These are phyloP conservation scores for Psilocybe subaeruginosa DNA, from an alignment of 768 basidiomycete genomes.

Conservation along the genomic window DNA sequence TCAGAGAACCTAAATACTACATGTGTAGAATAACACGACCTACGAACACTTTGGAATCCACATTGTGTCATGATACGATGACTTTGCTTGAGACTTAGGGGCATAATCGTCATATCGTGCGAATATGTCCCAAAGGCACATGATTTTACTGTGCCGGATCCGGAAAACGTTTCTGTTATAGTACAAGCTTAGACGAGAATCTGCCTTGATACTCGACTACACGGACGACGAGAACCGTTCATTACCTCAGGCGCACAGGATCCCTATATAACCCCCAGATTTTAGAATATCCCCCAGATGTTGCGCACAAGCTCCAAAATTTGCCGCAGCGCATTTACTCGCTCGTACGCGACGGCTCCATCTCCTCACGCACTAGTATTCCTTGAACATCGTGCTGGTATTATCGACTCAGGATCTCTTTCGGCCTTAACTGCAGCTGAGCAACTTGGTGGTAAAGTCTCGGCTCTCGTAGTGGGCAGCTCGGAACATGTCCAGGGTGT, in stretches of 20 bases:
- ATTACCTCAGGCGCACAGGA: background rate
- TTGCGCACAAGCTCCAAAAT: constrained; percentile 29
- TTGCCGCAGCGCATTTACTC: constrained; percentile 28
- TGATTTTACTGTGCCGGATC: constrained; percentile 15
- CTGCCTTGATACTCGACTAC: background rate
- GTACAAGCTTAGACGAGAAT: background rate
- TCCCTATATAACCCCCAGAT: background rate
- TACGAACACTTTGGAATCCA: background rate
- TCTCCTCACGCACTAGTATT: constrained; percentile 84
- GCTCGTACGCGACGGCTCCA: constrained; percentile 61
- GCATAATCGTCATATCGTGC: background rate
- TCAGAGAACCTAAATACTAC: background rate
- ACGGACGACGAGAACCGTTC: background rate
- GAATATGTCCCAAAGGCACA: constrained; percentile 6
- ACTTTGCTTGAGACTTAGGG: background rate
- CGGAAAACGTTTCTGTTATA: background rate
- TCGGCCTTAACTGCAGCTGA: constrained; percentile 92
- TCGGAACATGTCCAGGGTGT: constrained; percentile 67
- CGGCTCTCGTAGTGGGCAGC: constrained; percentile 74
- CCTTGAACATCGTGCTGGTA: constrained; percentile 83
- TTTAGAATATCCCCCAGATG: constrained; percentile 17
- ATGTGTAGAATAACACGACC: background rate
- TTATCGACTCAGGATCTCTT: constrained; percentile 82
- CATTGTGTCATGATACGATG: background rate
- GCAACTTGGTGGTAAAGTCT: constrained; percentile 84